Conservation (phyloP, 2,329 filamentous ascomycete genomes). For the Colletotrichum incanum region DNA sequence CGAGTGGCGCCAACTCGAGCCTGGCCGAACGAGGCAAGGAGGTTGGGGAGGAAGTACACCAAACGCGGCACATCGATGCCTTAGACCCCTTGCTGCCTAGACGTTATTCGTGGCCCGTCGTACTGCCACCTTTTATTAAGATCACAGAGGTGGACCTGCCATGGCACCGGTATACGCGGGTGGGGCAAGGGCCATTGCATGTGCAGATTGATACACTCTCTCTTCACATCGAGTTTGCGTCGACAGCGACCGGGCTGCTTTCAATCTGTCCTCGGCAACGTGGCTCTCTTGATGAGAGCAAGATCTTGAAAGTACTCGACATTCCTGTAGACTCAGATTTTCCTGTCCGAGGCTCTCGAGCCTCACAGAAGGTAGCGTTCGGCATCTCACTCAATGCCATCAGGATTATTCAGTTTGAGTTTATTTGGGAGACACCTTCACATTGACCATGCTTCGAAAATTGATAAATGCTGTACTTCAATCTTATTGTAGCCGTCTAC, state of each 20-base stretch:
- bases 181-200: slow-evolving; percentile 16
- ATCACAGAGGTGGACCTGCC: slow-evolving; percentile 9
- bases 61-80: not conserved
- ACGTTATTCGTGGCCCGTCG: not conserved
- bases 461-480: no score
- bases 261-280: not conserved
- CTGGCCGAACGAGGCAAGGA: slow-evolving; percentile 3
- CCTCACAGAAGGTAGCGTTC: not conserved
- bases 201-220: slow-evolving; percentile 16
- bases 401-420: slow-evolving; percentile 7
- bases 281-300: not conserved
- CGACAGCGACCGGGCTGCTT: slow-evolving; percentile 7
- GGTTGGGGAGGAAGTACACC: not conserved
- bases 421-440: slow-evolving; percentile 11
- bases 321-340: slow-evolving; percentile 7
- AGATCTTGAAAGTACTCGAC: slow-evolving; percentile 5
- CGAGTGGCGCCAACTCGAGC: slow-evolving; percentile 10
- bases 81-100: not conserved
- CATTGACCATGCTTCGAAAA: not conserved
- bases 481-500: no score
- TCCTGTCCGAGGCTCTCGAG: not conserved
- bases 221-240: slow-evolving; percentile 9
- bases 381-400: not conserved
- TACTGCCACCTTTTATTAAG: not conserved
- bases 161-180: slow-evolving; percentile 4